A percentile compares a stretch with the other conserved stretches of the same genome.
Conservation (phyloP, 768 basidiomycete genomes). For the Boletales sp. region DNA sequence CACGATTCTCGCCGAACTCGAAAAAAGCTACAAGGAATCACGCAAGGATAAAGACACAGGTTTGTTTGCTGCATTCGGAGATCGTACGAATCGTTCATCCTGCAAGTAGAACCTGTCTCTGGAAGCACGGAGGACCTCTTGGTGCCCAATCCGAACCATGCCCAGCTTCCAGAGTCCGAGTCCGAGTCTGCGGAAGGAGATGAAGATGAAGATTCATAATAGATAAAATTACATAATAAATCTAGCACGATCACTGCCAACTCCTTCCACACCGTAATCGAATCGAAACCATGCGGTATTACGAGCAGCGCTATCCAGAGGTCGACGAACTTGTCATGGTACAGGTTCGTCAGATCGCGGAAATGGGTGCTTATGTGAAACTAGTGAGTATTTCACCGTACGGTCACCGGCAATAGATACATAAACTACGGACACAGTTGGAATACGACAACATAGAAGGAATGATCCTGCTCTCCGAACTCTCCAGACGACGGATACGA, state of each 20-base stretch:
- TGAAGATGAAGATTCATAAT: constrained; percentile 2
- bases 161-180: not conserved
- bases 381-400: constrained; percentile 54
- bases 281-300: constrained; percentile 69
- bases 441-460: constrained; percentile 99
- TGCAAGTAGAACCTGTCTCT: constrained; percentile 12
- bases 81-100: not conserved
- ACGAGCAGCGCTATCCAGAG: constrained; percentile 90
- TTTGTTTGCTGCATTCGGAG: constrained; percentile 20
- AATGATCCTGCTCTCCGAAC: constrained; percentile 98
- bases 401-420: not conserved
- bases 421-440: constrained; percentile 48
- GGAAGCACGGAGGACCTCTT: constrained; percentile 57
- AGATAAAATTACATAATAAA: constrained; percentile 7
- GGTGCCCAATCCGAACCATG: constrained; percentile 67
- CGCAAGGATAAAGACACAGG: constrained; percentile 45
- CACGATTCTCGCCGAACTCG: constrained; percentile 64
- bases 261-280: not conserved
- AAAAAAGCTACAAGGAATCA: constrained; percentile 56
- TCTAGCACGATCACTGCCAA: too few species aligned
- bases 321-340: constrained; percentile 99
- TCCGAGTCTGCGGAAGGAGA: constrained; percentile 11
- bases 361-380: constrained; percentile 99
- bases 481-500: constrained; percentile 92
- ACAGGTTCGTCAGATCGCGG: constrained; percentile 97